Evolutionary conservation across 257 asterid genomes (phyloP), one percentile per base, ranked within the genome.

Genomic region (Linaria vulgaris): DNA sequence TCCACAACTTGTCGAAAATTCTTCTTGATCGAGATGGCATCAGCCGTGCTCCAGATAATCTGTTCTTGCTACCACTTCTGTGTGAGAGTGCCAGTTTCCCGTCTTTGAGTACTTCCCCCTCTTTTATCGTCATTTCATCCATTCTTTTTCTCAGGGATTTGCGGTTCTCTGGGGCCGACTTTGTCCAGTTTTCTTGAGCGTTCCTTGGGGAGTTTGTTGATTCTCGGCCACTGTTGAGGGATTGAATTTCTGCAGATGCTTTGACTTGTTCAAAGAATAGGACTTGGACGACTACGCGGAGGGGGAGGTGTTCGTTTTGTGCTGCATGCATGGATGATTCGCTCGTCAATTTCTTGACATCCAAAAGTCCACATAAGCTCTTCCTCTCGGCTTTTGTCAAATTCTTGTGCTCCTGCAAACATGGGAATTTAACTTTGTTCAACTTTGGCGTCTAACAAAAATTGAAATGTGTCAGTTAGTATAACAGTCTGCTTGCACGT

Each of bases 1-100:
- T 72, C 94, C 91, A 88, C 66, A 91, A 16, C 84, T 82, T 88
- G 31, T 88, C 88, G 23, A 91, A 88, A 39, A 91, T 88, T 31
- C 98, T 85, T 72, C 95, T 77, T 1, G 98, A 88, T 17, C 96
- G 87, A 27, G 96, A 91, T 0, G 98, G 96, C 69, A 88, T 69
- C 82, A 86, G 48, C 77, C 85, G 94, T 3, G 76, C 64, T 1
- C 74, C 83, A 0, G 82, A 78, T 17, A 83, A 82, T 70, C 85
- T 68, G 63, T 38, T 79, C 75, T 78, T 86, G 75, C 89, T 72
- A 46, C 85, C 82, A 2, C 71, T 78, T 59, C 72, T 73, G 49
- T 73, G 77, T 27, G 34, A 27, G 34, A 27, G 34, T 12, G 45
- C 63, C 56, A 86, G 74, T 64, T 82, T 84, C 3, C 74, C 77